Conservation (phyloP, 1,284 basidiomycete genomes). For the Peniophora sp. region DNA sequence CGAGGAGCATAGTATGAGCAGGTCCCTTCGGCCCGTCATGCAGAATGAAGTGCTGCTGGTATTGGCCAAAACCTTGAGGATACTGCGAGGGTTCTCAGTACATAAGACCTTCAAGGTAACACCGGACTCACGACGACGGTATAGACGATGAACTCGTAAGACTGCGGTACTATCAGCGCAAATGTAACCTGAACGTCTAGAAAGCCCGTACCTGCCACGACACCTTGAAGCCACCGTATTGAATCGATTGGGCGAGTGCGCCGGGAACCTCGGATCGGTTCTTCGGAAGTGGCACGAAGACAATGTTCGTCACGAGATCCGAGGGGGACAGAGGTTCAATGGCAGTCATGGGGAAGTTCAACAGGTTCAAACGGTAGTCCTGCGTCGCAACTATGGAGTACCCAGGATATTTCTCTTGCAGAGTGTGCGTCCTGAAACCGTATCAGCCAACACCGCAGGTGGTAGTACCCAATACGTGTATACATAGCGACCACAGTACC, state of each 20-base stretch:
- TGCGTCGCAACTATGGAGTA: constrained; percentile 50
- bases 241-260: constrained; percentile 39
- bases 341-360: constrained; percentile 42
- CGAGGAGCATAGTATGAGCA: constrained; percentile 45
- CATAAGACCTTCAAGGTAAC: background rate
- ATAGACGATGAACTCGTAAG: constrained; percentile 40
- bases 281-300: constrained; percentile 42
- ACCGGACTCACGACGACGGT: constrained; percentile 29
- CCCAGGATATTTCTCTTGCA: constrained; percentile 53
- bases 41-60: constrained; percentile 41
- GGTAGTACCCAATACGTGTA: background rate
- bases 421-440: constrained; percentile 34
- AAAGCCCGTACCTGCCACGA: constrained; percentile 47
- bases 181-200: background rate
- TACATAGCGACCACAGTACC: background rate
- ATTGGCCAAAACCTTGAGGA: constrained; percentile 26
- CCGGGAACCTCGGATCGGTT: constrained; percentile 39
- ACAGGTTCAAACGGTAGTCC: constrained; percentile 37
- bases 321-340: constrained; percentile 38
- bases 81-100: constrained; percentile 27
- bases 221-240: constrained; percentile 47
- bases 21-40: constrained; percentile 52
- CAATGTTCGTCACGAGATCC: constrained; percentile 39
- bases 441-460: constrained; percentile 2
- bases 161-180: constrained; percentile 19